Evolutionary conservation across 495 filamentous ascomycete species (phyloP).

Genomic region (Sordaria brevicollis): DNA sequence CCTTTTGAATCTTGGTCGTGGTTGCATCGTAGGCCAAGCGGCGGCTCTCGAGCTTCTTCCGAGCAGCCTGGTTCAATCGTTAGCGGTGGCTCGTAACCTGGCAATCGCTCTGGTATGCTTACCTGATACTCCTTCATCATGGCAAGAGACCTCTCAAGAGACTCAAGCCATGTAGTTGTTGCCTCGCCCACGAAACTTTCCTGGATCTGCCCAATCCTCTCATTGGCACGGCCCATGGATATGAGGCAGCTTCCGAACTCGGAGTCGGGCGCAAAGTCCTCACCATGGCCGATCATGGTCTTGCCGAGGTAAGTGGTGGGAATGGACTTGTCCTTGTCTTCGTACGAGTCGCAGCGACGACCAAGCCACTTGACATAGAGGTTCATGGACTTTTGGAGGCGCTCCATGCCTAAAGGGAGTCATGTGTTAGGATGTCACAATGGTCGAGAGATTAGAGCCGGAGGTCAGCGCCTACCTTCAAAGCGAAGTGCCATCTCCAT

Average conservation of each 20-base stretch:
- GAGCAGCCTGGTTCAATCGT: slow-evolving; percentile 47
- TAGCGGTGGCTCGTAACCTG: not conserved
- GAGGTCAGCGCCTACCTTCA: slow-evolving; percentile 52
- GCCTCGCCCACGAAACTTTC: slow-evolving; percentile 76
- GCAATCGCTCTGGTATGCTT: not conserved
- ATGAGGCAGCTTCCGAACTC: slow-evolving; percentile 88
- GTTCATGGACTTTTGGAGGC: slow-evolving; percentile 81
- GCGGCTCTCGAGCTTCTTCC: slow-evolving; percentile 90
- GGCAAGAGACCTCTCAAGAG: slow-evolving; percentile 74
- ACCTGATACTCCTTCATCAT: slow-evolving; percentile 98
- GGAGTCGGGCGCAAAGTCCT: slow-evolving; percentile 85
- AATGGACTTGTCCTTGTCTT: slow-evolving; percentile 69
- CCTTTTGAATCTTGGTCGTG: slow-evolving; percentile 84
- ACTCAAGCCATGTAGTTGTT: slow-evolving; percentile 84
- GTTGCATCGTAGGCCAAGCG: slow-evolving; percentile 88
- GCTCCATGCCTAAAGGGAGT: slow-evolving; percentile 63
- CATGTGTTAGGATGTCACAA: not conserved
- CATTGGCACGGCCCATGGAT: slow-evolving; percentile 74
- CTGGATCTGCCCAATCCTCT: slow-evolving; percentile 77
- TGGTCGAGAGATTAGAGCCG: not conserved
- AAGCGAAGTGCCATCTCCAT: slow-evolving; percentile 86
- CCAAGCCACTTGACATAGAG: slow-evolving; percentile 85
- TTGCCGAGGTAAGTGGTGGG: slow-evolving; percentile 74
- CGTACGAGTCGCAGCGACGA: slow-evolving; percentile 72
- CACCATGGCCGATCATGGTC: slow-evolving; percentile 83